Evolutionary conservation across 2,329 filamentous ascomycete species (phyloP).

Genomic region (Graphilbum fragrans): DNA sequence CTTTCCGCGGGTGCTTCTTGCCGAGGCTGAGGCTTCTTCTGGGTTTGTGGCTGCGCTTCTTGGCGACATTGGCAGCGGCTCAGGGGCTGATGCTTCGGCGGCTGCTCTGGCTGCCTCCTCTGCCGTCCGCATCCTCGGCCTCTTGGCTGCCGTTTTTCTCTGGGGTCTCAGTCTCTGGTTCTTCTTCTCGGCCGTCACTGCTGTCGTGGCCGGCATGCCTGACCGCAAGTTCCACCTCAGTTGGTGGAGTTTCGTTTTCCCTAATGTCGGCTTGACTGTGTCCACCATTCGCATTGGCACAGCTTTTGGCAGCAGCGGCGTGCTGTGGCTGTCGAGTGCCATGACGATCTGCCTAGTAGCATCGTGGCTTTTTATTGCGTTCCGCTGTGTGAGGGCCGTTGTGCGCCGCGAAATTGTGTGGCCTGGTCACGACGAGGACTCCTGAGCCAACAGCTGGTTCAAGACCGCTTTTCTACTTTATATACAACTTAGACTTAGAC

Average conservation of each 20-base stretch:
- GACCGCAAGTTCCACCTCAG: conserved; percentile 25
- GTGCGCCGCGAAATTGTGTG: conserved; percentile 39
- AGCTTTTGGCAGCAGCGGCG: conserved; percentile 34
- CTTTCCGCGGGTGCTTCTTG: conserved; percentile 17
- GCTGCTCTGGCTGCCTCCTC: background rate
- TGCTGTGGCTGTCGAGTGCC: conserved; percentile 41
- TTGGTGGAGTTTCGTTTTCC: conserved; percentile 57
- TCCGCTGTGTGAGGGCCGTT: conserved; percentile 36
- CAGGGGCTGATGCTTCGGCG: background rate
- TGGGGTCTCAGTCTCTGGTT: conserved; percentile 53
- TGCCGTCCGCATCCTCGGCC: conserved; percentile 11
- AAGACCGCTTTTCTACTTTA: background rate
- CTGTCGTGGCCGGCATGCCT: conserved; percentile 24
- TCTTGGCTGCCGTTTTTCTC: conserved; percentile 42
- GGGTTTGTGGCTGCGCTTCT: conserved; percentile 22
- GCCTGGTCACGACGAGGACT: conserved; percentile 28
- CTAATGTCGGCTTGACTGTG: conserved; percentile 51
- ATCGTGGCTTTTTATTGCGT: conserved; percentile 41
- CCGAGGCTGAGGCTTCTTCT: background rate
- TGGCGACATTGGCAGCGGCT: background rate
- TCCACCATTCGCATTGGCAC: conserved; percentile 44
- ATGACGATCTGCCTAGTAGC: conserved; percentile 42
- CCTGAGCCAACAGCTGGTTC: background rate
- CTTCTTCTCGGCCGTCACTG: conserved; percentile 36
- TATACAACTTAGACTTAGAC: too few relatives aligned